Percentiles rank a stretch among this genome's conserved stretches.
Evolutionary conservation across 2,329 filamentous ascomycete genomes (phyloP).

Genomic region (Claviceps quebecensis): DNA sequence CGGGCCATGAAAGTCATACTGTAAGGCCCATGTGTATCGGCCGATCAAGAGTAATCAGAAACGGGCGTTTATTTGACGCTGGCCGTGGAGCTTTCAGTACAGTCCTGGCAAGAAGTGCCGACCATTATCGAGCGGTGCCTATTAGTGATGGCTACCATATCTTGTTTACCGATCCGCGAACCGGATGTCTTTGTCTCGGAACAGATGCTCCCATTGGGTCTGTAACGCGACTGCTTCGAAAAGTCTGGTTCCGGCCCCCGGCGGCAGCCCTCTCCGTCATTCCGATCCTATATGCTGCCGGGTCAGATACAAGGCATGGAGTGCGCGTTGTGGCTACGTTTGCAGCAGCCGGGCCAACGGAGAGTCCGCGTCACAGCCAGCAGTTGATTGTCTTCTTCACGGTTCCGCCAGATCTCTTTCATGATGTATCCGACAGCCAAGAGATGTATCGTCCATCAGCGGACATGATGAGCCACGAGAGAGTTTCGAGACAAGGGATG

Average conservation of each 20-base stretch:
- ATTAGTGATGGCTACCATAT: constrained; percentile 52
- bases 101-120: constrained; percentile 30
- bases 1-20: background rate
- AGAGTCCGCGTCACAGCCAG: constrained; percentile 4
- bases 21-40: background rate
- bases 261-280: constrained; percentile 15
- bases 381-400: constrained; percentile 44
- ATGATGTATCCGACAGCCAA: constrained; percentile 15
- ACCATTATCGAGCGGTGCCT: constrained; percentile 50
- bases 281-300: constrained; percentile 41
- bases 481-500: constrained; percentile 4
- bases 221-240: constrained; percentile 37
- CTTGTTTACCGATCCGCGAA: constrained; percentile 47
- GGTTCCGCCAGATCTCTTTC: constrained; percentile 42
- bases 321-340: constrained; percentile 45
- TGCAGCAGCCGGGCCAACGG: constrained; percentile 17
- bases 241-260: constrained; percentile 36
- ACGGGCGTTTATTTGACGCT: background rate
- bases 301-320: constrained; percentile 41
- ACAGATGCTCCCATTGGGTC: constrained; percentile 43
- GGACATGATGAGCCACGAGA: constrained; percentile 3
- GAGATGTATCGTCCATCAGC: constrained; percentile 4
- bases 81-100: constrained; percentile 8
- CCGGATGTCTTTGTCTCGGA: constrained; percentile 43
- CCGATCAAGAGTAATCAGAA: background rate